phyloP scores from a whole-genome alignment of 768 basidiomycete genomes.

The Tremella yokohamensis region DNA sequence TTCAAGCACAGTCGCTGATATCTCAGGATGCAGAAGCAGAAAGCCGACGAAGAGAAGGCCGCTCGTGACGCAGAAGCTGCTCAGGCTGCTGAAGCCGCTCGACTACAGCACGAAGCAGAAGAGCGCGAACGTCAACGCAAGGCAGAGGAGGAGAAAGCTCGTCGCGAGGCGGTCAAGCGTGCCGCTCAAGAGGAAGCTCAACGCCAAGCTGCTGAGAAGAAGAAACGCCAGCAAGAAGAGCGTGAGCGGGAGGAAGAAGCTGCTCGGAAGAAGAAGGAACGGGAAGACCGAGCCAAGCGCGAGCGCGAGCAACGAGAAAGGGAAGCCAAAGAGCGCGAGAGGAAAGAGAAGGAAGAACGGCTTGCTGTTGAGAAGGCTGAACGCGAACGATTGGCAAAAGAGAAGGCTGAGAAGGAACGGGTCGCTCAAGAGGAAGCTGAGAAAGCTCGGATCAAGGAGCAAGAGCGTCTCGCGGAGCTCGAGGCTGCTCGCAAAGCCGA shows the following conservation, averaged over 20 bases:
- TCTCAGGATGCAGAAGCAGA: slow-evolving; percentile 78
- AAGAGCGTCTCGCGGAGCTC: slow-evolving; percentile 60
- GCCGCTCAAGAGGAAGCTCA: slow-evolving; percentile 55
- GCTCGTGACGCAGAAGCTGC: slow-evolving; percentile 77
- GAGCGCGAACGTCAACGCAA: slow-evolving; percentile 79
- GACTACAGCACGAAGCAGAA: slow-evolving; percentile 68
- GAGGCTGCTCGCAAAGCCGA: slow-evolving; percentile 34
- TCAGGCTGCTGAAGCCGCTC: slow-evolving; percentile 74
- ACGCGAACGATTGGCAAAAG: slow-evolving; percentile 62
- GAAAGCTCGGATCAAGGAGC: slow-evolving; percentile 35
- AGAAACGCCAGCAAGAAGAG: slow-evolving; percentile 56
- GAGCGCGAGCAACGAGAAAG: slow-evolving; percentile 55
- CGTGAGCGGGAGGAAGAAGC: slow-evolving; percentile 67
- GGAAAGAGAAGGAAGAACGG: slow-evolving; percentile 57
- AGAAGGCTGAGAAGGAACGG: slow-evolving; percentile 52
- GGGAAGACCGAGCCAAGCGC: slow-evolving; percentile 51
- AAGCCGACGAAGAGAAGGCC: slow-evolving; percentile 87
- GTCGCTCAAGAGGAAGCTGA: slow-evolving; percentile 42
- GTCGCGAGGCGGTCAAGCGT: slow-evolving; percentile 11
- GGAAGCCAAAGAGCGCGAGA: slow-evolving; percentile 57
- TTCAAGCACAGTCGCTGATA: not conserved
- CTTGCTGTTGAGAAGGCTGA: slow-evolving; percentile 61
- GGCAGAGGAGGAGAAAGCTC: slow-evolving; percentile 69
- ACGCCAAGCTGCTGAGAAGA: slow-evolving; percentile 74
- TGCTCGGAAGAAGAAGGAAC: slow-evolving; percentile 55